Evolutionary conservation across 805 yeast genomes (phyloP).

Genomic region (Candida loeiensis): DNA sequence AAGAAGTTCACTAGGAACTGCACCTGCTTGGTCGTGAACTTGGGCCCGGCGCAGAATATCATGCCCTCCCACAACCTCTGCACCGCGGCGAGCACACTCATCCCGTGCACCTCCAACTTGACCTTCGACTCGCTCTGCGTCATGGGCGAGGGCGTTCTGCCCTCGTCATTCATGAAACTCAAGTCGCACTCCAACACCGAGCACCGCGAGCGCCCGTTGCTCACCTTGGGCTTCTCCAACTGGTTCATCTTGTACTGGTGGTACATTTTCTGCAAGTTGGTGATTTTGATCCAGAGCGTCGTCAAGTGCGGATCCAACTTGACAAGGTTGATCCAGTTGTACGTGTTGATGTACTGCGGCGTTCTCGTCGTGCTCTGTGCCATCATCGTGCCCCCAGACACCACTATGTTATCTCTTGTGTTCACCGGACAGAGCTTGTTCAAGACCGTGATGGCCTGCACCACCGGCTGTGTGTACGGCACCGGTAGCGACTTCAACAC

Average conservation of each 20-base stretch:
- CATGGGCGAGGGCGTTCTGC: conserved; percentile 9
- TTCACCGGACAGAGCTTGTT: conserved; percentile 19
- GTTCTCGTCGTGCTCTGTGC: conserved; percentile 14
- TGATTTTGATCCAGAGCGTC: conserved; percentile 38
- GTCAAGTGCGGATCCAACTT: conserved; percentile 40
- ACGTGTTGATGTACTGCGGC: conserved; percentile 20
- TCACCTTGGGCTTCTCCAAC: conserved; percentile 8
- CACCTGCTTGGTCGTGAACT: conserved; percentile 21
- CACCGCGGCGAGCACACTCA: conserved; percentile 15
- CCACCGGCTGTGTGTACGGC: neutral
- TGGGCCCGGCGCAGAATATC: conserved; percentile 17
- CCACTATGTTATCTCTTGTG: conserved; percentile 10
- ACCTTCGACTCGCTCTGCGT: neutral
- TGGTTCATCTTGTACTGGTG: conserved; percentile 32
- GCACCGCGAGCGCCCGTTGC: conserved; percentile 18
- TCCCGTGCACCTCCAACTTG: conserved; percentile 6
- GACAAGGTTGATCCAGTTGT: conserved; percentile 39
- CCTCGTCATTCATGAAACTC: conserved; percentile 30
- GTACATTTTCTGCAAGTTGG: conserved; percentile 39
- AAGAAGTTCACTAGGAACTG: conserved; percentile 30
- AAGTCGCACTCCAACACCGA: conserved; percentile 42
- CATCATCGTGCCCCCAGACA: conserved; percentile 1
- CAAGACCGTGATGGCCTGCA: conserved; percentile 16
- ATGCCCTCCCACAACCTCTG: conserved; percentile 28
- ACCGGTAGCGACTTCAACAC: conserved; percentile 15